A percentile compares a stretch with the other conserved stretches of the same genome.
Evolutionary conservation across 805 yeast genomes (phyloP).

Genomic region (Pichia scutulata): DNA sequence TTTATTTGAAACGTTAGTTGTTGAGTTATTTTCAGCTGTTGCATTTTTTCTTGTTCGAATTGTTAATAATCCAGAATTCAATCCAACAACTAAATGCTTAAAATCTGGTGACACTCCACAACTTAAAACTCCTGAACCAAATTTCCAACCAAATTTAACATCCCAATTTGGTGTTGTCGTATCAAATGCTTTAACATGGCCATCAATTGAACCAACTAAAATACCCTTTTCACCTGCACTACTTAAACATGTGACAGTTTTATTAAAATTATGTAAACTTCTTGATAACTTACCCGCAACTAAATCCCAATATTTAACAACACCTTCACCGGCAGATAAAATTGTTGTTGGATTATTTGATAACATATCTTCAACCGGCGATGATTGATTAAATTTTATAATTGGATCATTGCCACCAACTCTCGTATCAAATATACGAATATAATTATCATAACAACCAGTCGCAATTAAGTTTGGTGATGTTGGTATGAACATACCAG

Average conservation of each 20-base stretch:
- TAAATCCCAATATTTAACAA: conserved; percentile 87
- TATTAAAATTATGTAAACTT: conserved; percentile 81
- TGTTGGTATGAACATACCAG: conserved; percentile 66
- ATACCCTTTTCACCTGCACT: conserved; percentile 70
- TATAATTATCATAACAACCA: conserved; percentile 88
- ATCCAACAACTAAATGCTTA: conserved; percentile 87
- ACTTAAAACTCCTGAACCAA: conserved; percentile 84
- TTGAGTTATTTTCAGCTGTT: conserved; percentile 42
- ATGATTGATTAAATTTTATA: conserved; percentile 57
- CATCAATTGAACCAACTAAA: conserved; percentile 91
- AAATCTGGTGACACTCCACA: conserved; percentile 85
- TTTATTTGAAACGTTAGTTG: conserved; percentile 14
- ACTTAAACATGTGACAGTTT: conserved; percentile 82
- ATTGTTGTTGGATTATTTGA: conserved; percentile 70
- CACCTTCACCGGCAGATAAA: conserved; percentile 73
- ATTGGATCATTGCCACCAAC: conserved; percentile 41
- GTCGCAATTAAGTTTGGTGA: conserved; percentile 72
- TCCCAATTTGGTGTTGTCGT: conserved; percentile 65
- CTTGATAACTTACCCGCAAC: conserved; percentile 64
- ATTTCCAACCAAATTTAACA: conserved; percentile 95
- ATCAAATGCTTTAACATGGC: conserved; percentile 94
- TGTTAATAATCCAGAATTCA: conserved; percentile 81
- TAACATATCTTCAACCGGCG: conserved; percentile 80
- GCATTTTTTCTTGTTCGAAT: conserved; percentile 79
- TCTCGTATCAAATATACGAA: conserved; percentile 81